Percentiles rank a stretch among this genome's conserved stretches.
phyloP scores from a whole-genome alignment of 2,329 filamentous ascomycete genomes.

The Ceratocystis destructans region DNA sequence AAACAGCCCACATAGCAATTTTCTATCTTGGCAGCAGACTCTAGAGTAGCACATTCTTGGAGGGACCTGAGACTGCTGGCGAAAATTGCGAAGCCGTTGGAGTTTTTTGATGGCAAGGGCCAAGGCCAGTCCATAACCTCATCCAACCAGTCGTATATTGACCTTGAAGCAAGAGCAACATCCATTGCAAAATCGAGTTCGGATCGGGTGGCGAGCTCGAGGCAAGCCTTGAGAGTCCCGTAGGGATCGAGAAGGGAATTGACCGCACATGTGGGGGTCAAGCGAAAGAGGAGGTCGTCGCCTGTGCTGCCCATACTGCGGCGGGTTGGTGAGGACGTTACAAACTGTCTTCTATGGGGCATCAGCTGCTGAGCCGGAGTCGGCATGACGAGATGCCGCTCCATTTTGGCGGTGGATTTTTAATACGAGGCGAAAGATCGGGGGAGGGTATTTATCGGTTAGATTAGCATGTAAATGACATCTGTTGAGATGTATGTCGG shows the following conservation, averaged over 20 bases:
- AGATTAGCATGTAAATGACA: background rate
- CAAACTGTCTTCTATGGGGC: slow-evolving; percentile 28
- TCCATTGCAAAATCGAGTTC: slow-evolving; percentile 60
- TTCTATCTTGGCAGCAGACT: slow-evolving; percentile 2
- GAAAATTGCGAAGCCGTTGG: slow-evolving; percentile 38
- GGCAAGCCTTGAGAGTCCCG: slow-evolving; percentile 41
- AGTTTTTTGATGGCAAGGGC: slow-evolving; percentile 34
- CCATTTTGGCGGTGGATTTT: slow-evolving; percentile 6
- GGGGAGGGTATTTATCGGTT: background rate
- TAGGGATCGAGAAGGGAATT: slow-evolving; percentile 44
- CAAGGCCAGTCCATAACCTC: slow-evolving; percentile 52
- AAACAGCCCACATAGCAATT: slow-evolving; percentile 50
- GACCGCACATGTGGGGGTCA: slow-evolving; percentile 47
- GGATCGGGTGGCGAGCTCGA: slow-evolving; percentile 46
- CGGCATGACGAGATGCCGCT: slow-evolving; percentile 24
- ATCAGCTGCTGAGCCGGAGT: slow-evolving; percentile 27
- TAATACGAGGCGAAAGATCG: background rate
- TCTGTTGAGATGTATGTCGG: background rate
- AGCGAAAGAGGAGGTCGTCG: slow-evolving; percentile 48
- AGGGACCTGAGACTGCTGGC: slow-evolving; percentile 10
- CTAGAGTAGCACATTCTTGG: slow-evolving; percentile 11
- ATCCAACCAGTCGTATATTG: slow-evolving; percentile 59
- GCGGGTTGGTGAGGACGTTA: slow-evolving; percentile 34
- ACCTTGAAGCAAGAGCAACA: slow-evolving; percentile 55
- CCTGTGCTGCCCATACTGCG: slow-evolving; percentile 24